phyloP scores from a whole-genome alignment of 2,329 filamentous ascomycete genomes.

The Fusarium pseudocircinatum region DNA sequence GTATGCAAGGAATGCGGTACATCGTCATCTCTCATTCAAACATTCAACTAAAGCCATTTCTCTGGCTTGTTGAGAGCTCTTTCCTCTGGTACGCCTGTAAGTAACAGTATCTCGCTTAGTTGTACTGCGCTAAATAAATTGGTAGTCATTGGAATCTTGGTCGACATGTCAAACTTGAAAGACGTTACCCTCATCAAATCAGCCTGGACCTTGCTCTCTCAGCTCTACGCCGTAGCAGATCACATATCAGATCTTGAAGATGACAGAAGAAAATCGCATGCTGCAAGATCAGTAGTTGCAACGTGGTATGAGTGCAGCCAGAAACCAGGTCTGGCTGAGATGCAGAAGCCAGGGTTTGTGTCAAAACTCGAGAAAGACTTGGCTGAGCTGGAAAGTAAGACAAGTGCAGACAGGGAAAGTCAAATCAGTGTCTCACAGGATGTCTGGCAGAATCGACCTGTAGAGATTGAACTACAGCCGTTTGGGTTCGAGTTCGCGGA shows the following conservation, averaged over 20 bases:
- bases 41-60: not conserved
- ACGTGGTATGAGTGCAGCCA: constrained; percentile 24
- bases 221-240: not conserved
- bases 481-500: constrained; percentile 27
- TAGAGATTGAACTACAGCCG: constrained; percentile 2
- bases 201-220: constrained; percentile 1
- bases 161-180: constrained; percentile 9
- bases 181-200: not conserved
- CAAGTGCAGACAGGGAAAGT: accelerated
- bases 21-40: not conserved
- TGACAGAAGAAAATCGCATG: constrained; percentile 3
- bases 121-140: not conserved
- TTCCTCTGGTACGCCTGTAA: constrained; percentile 24
- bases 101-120: not conserved
- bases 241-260: constrained; percentile 11
- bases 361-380: not conserved
- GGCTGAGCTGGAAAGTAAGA: not conserved
- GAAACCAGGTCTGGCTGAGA: not conserved
- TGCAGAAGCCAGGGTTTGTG: constrained; percentile 16
- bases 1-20: constrained; percentile 18
- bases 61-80: not conserved
- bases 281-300: constrained; percentile 10
- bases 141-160: constrained; percentile 13
- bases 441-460: not conserved
- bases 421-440: not conserved